Evolutionary conservation across 2,329 filamentous ascomycete species (phyloP), one percentile per base, ranked within the genome.

Genomic region (Epichloe amarillans): DNA sequence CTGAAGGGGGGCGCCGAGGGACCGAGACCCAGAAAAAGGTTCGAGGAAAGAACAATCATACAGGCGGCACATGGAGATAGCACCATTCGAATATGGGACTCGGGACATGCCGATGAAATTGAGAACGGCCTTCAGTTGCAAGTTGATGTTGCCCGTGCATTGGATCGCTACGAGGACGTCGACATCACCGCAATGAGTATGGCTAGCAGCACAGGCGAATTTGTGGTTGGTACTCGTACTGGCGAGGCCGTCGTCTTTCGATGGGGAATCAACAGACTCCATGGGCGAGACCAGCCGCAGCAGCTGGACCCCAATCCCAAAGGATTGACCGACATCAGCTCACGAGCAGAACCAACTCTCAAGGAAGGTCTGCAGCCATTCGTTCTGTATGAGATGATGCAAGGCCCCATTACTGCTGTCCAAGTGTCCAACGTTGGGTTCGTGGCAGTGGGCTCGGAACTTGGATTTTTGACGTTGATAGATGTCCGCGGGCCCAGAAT

Each of bases 371-470:
- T 95, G 3, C 71, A 95, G 55, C 93, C 93, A 1, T 77, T 86
- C 55, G 81, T 86, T 1, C 70, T 97, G 35, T 82, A 96, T 52
- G 82, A 94, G 63, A 86, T 91, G 76, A 80, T 85, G 63, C 83
- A 89, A 61, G 93, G 90, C 0, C 74, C 86, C 1, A 82, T 96
- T 35, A 90, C 81, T 21, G 86, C 84, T 1, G 62, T 94, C 38
- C 84, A 87, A 52, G 80, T 93, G 51, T 93, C 89, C n/a, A 88
- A 95, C 64, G 83, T 97, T 12, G 93, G 93, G 0, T 98, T 98
- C 62, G 80, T 95, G 11, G 90, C 84, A 11, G 83, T 85, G 33
- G 93, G 89, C 0, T 95, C 89, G 10, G 86, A 95, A 64, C 80
- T 81, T 39, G 93, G 93, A 2, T 81, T 81, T 55, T 67, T 98